These are phyloP conservation scores for Cyathus striatus DNA, from an alignment of 768 basidiomycete genomes.

Conservation along the genomic window DNA sequence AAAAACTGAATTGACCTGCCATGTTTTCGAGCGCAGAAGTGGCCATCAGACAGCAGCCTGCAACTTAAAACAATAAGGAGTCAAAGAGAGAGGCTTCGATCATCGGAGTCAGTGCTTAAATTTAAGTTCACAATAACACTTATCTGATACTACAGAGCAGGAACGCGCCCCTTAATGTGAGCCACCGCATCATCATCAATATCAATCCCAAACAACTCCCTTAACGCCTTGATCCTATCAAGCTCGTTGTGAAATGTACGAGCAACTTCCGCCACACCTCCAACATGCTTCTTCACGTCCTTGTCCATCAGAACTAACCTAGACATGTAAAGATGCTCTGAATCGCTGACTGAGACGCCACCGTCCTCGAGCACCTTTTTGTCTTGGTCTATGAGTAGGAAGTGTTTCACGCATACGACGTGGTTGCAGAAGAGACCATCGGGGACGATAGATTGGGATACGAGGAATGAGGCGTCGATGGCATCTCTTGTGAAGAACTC, in stretches of 20 bases:
- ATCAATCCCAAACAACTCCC: conserved; percentile 19
- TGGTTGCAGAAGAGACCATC: conserved; percentile 17
- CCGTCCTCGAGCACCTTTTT: conserved; percentile 2
- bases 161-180: conserved; percentile 16
- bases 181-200: conserved; percentile 13
- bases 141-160: too few relatives aligned
- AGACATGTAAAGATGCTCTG: too few relatives aligned
- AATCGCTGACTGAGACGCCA: too few relatives aligned
- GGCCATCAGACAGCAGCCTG: too few relatives aligned
- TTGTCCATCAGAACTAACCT: conserved; percentile 17
- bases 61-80: too few relatives aligned
- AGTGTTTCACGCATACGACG: conserved; percentile 16
- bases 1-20: too few relatives aligned
- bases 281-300: conserved; percentile 18
- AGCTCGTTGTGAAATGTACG: conserved; percentile 17
- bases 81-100: too few relatives aligned
- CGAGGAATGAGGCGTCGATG: conserved; percentile 15
- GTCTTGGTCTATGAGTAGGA: conserved; percentile 16
- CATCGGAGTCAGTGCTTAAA: too few relatives aligned
- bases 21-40: too few relatives aligned
- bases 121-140: too few relatives aligned
- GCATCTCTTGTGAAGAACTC: conserved; percentile 19
- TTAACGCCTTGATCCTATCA: conserved; percentile 21
- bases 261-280: conserved; percentile 13
- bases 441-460: conserved; percentile 11